Base-by-base conservation (phyloP, 2,329 filamentous ascomycete species). In the Chaetomiaceae sp. region DNA sequence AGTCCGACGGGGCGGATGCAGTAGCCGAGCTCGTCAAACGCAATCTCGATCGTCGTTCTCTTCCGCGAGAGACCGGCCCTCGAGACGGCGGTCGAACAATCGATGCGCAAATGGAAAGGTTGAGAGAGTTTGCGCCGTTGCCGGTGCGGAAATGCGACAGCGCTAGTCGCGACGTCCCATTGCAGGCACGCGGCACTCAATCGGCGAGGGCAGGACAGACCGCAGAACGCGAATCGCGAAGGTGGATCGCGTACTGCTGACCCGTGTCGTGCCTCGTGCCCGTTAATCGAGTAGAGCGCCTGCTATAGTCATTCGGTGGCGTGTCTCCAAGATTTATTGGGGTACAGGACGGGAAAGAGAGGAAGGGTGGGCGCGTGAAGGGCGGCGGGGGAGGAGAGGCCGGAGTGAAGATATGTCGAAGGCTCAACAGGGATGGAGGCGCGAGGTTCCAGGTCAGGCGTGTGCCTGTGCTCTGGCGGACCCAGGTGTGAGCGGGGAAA, bases 401-500 rank as follows among this genome's bases (percentile, higher is more conserved):
- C 51, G 47, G 38, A 42, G 50, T 49, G 44, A 49, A 45, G 51
- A 54, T 50, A 45, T 41, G 33, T n/a, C 9, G 32, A 43, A 48
- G 44, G 42, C 49, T 46, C 51, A 51, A 47, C 22, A 9, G 9
- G 52, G 50, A 55, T 51, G 40, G 53, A 53, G 52, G 52, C 48
- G 55, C 48, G 51, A 51, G 43, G 51, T 49, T 53, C 48, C 51
- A 48, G 53, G 52, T 55, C 49, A 45, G 14, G 4, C 9, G 48
- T 38, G 47, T 36, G 40, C 49, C 44, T 45, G 48, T 45, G 44
- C 44, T 22, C 44, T 41, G 32, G 35, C 3, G 12, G 27, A 20
- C 53, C 47, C 48, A 53, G 52, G 52, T 52, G 52, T 54, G 54
- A 53, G 55, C 55, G 55, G 57, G 56, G 56, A 56, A 55, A 57